Evolutionary conservation across 192 early-diverging fungal genomes (phyloP).

Genomic region (Chytriomyces sp.): DNA sequence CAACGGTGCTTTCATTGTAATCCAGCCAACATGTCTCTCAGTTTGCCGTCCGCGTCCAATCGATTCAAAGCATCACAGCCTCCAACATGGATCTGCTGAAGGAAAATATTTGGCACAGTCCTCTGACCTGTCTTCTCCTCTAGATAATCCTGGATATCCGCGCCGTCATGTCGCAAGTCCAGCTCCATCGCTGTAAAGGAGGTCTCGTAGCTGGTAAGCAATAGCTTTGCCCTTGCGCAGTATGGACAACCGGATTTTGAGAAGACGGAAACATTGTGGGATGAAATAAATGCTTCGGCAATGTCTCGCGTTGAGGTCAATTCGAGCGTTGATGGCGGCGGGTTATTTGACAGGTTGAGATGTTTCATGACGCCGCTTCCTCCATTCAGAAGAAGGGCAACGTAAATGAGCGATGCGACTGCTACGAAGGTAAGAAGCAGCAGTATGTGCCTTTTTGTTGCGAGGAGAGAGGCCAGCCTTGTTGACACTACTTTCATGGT

Average conservation of each 20-base stretch:
- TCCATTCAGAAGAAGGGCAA: no score
- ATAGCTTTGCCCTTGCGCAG: conserved; percentile 54
- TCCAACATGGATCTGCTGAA: conserved; percentile 40
- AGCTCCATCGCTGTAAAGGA: conserved; percentile 26
- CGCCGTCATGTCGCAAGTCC: conserved; percentile 43
- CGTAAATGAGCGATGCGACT: no score
- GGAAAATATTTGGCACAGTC: conserved; percentile 56
- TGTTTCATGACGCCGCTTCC: no score
- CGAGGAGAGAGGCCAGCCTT: no score
- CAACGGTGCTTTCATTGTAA: no score
- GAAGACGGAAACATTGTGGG: not conserved
- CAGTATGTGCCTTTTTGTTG: no score
- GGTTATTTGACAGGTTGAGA: no score
- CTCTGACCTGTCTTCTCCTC: conserved; percentile 44
- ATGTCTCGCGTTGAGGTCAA: not conserved
- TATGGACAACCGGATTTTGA: conserved; percentile 46
- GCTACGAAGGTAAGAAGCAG: no score
- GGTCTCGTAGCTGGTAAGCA: conserved; percentile 40
- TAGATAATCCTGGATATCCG: conserved; percentile 51
- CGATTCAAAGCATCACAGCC: conserved; percentile 44
- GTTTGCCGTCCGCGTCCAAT: conserved; percentile 29
- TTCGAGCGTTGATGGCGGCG: no score
- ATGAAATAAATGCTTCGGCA: not conserved
- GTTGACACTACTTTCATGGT: no score
- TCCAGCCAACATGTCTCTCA: conserved; percentile 27